phyloP scores from a whole-genome alignment of 176 grass and related monocot genomes.

The Musa beccarii region DNA sequence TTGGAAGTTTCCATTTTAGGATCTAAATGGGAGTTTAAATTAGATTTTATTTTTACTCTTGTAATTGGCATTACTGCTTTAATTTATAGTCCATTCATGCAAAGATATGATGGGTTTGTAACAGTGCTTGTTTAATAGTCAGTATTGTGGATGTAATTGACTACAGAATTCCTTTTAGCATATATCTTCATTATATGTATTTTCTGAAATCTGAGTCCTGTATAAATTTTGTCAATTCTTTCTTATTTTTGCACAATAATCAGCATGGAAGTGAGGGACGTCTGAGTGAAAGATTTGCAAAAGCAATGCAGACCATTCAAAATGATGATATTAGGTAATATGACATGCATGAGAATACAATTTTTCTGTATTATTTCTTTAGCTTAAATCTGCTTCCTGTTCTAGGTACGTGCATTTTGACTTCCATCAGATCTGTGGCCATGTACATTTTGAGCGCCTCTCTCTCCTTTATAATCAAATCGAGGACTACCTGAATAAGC shows the following conservation, averaged over 20 bases:
- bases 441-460: conserved; percentile 93
- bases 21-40: no score
- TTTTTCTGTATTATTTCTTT: conserved; percentile 23
- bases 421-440: conserved; percentile 86
- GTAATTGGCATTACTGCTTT: background rate
- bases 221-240: conserved; percentile 19
- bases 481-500: conserved; percentile 66
- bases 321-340: conserved; percentile 71
- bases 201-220: background rate
- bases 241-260: conserved; percentile 3
- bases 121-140: background rate
- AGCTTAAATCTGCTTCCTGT: conserved; percentile 10
- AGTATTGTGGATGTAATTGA: background rate
- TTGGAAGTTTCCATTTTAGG: no score
- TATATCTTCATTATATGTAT: conserved; percentile 21
- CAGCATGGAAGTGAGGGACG: conserved; percentile 85
- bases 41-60: no score
- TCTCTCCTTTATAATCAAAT: conserved; percentile 86
- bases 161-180: background rate
- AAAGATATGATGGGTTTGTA: background rate
- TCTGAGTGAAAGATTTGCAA: conserved; percentile 67
- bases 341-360: background rate
- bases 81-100: background rate
- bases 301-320: conserved; percentile 63
- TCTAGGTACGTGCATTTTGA: conserved; percentile 94